These are phyloP conservation scores for Cordyceps cicadae DNA, from an alignment of 2,329 filamentous ascomycete genomes.

Conservation along the genomic window DNA sequence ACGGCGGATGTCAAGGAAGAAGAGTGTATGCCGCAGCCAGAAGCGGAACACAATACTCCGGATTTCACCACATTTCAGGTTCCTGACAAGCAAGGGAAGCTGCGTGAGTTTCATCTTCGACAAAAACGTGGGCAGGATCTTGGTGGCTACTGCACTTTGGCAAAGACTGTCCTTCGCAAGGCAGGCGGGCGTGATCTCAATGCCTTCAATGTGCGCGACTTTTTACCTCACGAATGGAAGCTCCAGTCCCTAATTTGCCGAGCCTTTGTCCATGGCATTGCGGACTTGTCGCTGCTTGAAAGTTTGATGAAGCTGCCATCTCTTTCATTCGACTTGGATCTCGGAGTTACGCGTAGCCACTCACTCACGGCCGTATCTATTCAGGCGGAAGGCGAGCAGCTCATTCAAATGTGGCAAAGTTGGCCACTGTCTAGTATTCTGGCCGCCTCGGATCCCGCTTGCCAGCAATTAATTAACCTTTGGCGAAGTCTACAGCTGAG, in stretches of 20 bases:
- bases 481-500: conserved; percentile 40
- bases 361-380: conserved; percentile 46
- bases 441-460: conserved; percentile 19
- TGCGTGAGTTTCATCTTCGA: conserved; percentile 26
- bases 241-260: conserved; percentile 44
- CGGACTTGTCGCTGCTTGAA: conserved; percentile 35
- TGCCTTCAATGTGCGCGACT: conserved; percentile 35
- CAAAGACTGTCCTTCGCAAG: conserved; percentile 42
- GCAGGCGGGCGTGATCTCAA: conserved; percentile 43
- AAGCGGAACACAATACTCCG: neutral
- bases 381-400: conserved; percentile 48
- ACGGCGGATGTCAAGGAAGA: conserved; percentile 20
- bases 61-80: conserved; percentile 17
- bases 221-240: conserved; percentile 36
- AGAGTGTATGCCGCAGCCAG: conserved; percentile 9
- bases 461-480: conserved; percentile 27
- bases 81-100: conserved; percentile 14
- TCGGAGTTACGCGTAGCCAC: conserved; percentile 27
- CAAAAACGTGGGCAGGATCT: conserved; percentile 36
- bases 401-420: conserved; percentile 39
- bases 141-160: conserved; percentile 36
- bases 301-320: conserved; percentile 40
- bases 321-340: conserved; percentile 28
- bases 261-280: conserved; percentile 47
- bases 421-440: conserved; percentile 13